These are phyloP conservation scores for Amaranthus cruentus DNA, from an alignment of 148 eudicot species.

Conservation along the genomic window DNA sequence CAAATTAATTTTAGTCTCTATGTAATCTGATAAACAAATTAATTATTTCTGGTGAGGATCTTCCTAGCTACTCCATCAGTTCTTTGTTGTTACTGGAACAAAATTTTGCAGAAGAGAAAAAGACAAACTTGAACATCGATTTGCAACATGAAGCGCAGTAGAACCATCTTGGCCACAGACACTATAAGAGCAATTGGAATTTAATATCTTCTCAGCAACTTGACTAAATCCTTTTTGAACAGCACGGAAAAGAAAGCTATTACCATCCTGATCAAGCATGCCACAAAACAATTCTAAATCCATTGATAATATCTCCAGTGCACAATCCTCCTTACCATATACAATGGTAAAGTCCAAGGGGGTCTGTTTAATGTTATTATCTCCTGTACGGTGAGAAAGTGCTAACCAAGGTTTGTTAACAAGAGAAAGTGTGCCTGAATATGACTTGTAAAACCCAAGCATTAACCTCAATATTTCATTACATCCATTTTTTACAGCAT, in stretches of 20 bases:
- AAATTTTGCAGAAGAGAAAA: no score
- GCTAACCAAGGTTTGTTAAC: slow-evolving; percentile 16
- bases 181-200: not conserved
- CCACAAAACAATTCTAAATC: not conserved
- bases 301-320: slow-evolving; percentile 13
- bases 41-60: no score
- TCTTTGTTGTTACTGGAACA: no score
- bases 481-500: no score
- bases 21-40: no score
- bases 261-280: not conserved
- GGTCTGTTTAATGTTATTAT: not conserved
- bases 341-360: slow-evolving; percentile 2
- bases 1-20: no score
- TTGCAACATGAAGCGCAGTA: not conserved
- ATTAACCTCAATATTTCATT: no score
- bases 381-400: not conserved
- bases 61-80: no score
- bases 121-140: slow-evolving; percentile 3
- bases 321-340: not conserved
- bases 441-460: no score
- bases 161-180: not conserved
- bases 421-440: no score
- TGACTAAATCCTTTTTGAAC: not conserved
- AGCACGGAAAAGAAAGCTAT: slow-evolving; percentile 7
- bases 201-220: slow-evolving; percentile 9